Conservation (phyloP, 2,329 filamentous ascomycete species). For the Aspergillus sojae region DNA sequence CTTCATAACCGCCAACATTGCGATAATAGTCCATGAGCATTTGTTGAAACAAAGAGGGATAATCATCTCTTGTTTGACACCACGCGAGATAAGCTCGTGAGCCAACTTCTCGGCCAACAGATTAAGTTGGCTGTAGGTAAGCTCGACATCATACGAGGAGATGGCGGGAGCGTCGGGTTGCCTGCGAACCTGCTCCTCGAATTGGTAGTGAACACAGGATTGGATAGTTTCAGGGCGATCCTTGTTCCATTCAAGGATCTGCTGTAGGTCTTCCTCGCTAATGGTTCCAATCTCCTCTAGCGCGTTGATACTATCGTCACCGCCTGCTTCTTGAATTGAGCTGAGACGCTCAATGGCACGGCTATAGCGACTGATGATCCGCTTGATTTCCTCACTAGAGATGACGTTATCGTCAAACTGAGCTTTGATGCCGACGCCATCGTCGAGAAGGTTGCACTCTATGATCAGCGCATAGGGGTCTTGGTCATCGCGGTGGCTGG, state of each 20-base stretch:
- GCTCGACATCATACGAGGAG: neutral
- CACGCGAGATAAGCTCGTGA: neutral
- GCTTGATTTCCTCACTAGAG: neutral
- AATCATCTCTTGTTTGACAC: neutral
- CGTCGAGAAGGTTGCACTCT: neutral
- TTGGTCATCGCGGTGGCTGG: neutral
- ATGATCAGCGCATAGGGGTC: neutral
- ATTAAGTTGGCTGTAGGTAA: neutral
- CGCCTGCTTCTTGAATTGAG: neutral
- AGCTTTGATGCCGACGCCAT: neutral
- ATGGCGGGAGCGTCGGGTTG: neutral
- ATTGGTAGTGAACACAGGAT: neutral
- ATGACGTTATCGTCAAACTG: neutral
- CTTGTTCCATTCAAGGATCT: neutral
- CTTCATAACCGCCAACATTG: conserved; percentile 3
- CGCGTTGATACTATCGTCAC: neutral
- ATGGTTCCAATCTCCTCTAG: neutral
- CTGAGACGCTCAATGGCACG: neutral
- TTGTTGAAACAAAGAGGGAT: conserved; percentile 1
- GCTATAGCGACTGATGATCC: neutral
- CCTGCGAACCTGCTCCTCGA: neutral
- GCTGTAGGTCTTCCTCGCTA: neutral
- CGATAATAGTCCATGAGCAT: neutral
- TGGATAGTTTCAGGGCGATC: neutral
- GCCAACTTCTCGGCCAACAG: neutral